Percentiles rank a stretch among this genome's conserved stretches.
Evolutionary conservation across 2,329 filamentous ascomycete species (phyloP).

Genomic region (Zelopaecilomyces penicillatus): DNA sequence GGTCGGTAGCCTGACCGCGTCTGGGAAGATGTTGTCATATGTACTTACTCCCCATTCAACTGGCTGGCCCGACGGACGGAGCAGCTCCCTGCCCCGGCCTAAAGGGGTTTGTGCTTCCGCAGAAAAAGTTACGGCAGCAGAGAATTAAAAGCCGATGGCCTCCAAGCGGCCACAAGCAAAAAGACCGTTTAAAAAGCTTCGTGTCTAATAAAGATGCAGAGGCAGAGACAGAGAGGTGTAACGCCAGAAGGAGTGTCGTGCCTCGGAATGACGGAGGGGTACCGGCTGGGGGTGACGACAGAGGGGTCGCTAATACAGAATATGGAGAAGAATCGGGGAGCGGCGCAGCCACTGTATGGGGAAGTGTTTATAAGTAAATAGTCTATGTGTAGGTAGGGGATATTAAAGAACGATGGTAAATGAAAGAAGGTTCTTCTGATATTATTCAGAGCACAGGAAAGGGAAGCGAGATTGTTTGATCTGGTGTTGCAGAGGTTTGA

Average conservation of each 20-base stretch:
- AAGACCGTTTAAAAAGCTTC: slow-evolving; percentile 1
- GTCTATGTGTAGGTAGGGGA: neutral
- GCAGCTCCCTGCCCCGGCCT: slow-evolving; percentile 8
- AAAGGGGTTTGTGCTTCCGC: slow-evolving; percentile 2
- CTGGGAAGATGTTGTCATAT: too few species aligned
- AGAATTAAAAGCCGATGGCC: neutral
- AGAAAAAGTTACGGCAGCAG: slow-evolving; percentile 5
- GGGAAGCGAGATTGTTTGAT: slow-evolving; percentile 2
- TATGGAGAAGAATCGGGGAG: neutral
- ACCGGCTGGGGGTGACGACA: slow-evolving; percentile 4
- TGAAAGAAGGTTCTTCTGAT: neutral
- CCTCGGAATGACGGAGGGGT: slow-evolving; percentile 7
- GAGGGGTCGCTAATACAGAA: slow-evolving; percentile 5
- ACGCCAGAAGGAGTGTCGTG: slow-evolving; percentile 7
- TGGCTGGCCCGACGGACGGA: slow-evolving; percentile 6
- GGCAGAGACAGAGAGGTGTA: slow-evolving; percentile 2
- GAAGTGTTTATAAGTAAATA: neutral
- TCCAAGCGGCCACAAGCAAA: neutral
- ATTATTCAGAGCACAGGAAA: slow-evolving; percentile 8
- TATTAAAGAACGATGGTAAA: neutral
- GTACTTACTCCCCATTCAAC: slow-evolving; percentile 10
- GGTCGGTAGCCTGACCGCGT: too few species aligned
- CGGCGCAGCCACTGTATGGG: neutral
- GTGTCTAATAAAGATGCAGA: neutral
- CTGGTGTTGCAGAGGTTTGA: slow-evolving; percentile 3